phyloP scores from a whole-genome alignment of 495 filamentous ascomycete species.

The Hypoxylon trugodes region DNA sequence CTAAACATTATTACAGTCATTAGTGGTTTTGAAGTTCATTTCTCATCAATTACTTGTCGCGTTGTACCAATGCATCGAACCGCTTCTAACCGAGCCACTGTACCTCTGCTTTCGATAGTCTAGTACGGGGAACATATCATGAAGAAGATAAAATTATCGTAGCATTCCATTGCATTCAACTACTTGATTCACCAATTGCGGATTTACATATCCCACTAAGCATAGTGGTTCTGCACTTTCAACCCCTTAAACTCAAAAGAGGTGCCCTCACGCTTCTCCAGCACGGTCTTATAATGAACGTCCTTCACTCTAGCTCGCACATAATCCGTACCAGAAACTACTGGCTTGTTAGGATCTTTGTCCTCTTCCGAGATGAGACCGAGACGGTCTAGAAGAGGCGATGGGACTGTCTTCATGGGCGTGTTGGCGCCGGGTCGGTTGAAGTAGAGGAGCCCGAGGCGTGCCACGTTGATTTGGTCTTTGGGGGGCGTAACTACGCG shows the following conservation, averaged over 20 bases:
- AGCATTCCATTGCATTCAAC: no score
- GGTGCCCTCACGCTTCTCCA: slow-evolving; percentile 49
- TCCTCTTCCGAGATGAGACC: slow-evolving; percentile 48
- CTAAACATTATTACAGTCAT: no score
- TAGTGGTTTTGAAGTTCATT: no score
- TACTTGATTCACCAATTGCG: no score
- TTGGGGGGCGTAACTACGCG: slow-evolving; percentile 56
- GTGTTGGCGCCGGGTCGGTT: slow-evolving; percentile 46
- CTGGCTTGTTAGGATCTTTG: slow-evolving; percentile 38
- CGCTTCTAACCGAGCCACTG: no score
- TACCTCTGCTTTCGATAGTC: no score
- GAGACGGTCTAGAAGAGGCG: slow-evolving; percentile 55
- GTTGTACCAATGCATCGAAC: no score
- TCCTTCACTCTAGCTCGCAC: slow-evolving; percentile 58
- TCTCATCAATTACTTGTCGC: no score
- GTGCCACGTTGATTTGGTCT: slow-evolving; percentile 58
- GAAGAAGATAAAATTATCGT: no score
- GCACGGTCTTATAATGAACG: slow-evolving; percentile 51
- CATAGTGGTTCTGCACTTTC: slow-evolving; percentile 53
- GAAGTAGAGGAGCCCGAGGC: slow-evolving; percentile 61
- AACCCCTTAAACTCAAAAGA: slow-evolving; percentile 55
- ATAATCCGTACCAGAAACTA: slow-evolving; percentile 54
- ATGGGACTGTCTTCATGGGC: slow-evolving; percentile 51
- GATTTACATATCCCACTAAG: slow-evolving; percentile 15
- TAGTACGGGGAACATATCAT: no score